Conservation (phyloP, 2,329 filamentous ascomycete genomes). For the Hawksworthiomyces lignivorus region DNA sequence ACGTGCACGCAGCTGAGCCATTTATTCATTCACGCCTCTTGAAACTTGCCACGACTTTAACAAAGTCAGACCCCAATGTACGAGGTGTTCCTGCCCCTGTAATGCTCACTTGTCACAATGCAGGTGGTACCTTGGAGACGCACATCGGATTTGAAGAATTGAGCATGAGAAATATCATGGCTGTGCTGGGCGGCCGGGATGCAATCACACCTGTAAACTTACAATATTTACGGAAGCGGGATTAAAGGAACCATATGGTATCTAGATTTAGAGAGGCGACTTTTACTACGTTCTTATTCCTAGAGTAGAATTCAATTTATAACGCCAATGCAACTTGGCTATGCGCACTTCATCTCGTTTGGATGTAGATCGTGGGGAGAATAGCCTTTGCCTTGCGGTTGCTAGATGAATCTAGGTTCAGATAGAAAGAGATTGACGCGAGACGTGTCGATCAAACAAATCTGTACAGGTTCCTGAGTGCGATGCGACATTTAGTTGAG, state of each 20-base stretch:
- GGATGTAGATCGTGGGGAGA: too few relatives aligned
- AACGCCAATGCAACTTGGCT: too few relatives aligned
- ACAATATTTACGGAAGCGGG: constrained; percentile 37
- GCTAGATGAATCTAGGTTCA: too few relatives aligned
- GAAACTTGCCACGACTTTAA: constrained; percentile 29
- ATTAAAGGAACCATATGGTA: not conserved
- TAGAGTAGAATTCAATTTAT: too few relatives aligned
- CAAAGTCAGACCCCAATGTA: too few relatives aligned
- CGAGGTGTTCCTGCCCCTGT: constrained; percentile 25
- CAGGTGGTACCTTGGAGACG: constrained; percentile 58
- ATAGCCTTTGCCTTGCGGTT: too few relatives aligned
- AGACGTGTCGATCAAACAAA: too few relatives aligned
- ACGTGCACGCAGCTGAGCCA: constrained; percentile 58
- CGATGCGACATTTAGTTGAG: too few relatives aligned
- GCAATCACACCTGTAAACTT: constrained; percentile 57
- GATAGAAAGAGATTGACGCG: too few relatives aligned
- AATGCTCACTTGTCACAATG: constrained; percentile 60
- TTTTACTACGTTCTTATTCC: not conserved
- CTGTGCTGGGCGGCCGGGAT: constrained; percentile 43
- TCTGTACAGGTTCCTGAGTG: too few relatives aligned
- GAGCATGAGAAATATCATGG: constrained; percentile 59
- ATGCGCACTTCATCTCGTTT: too few relatives aligned
- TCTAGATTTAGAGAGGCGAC: too few relatives aligned
- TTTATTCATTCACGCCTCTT: constrained; percentile 39
- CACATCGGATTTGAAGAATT: constrained; percentile 59